Base-by-base conservation (phyloP, 768 basidiomycete genomes). In the Russula sp. region DNA sequence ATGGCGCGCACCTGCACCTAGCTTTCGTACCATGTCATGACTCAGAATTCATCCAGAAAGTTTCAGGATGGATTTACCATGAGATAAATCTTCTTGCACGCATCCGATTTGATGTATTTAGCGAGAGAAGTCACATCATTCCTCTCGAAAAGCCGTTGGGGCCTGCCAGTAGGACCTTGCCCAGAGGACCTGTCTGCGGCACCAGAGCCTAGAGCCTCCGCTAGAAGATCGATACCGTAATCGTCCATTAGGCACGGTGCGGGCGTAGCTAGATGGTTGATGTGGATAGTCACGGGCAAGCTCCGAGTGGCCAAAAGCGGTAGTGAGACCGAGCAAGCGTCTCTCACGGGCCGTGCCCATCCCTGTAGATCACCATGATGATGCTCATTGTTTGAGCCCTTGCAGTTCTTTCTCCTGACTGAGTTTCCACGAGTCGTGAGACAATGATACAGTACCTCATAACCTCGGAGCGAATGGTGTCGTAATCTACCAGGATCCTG, bases 71-170 rank as follows among this genome's bases (percentile, higher is more conserved):
- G 22, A 64, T 61, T 53, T 48, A 74, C 74, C 73, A 75, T 71
- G 34, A 75, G 53, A 48, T 70, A 70, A 5, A 75, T 63, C 42
- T 71, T 66, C 56, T 64, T 68, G 65, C 74, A 75, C 32, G 66
- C 54, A 40, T 72, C 68, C 3, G 71, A 71, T 47, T 71, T 61
- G 27, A 75, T 71, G 62, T 71, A 75, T 40, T 69, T 61, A 6
- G 74, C 74, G 14, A 75, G 51, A 20, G 68, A 66, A 27, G 61
- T 44, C 0, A 70, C 48, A 49, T 69, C 63, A 42, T 66, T 66
- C 34, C 32, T 51, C 32, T 58, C 39, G 37, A 66, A 64, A 11
- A 48, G 4, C 22, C 40, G 58, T 32, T 20, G 58, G 31, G 54
- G 31, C 10, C 40, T 35, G 16, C n/a, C 10, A 32, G 45, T 14